Percentiles rank a stretch among this genome's conserved stretches.
phyloP scores from a whole-genome alignment of 768 basidiomycete genomes.

The Lactifluus echinatus region DNA sequence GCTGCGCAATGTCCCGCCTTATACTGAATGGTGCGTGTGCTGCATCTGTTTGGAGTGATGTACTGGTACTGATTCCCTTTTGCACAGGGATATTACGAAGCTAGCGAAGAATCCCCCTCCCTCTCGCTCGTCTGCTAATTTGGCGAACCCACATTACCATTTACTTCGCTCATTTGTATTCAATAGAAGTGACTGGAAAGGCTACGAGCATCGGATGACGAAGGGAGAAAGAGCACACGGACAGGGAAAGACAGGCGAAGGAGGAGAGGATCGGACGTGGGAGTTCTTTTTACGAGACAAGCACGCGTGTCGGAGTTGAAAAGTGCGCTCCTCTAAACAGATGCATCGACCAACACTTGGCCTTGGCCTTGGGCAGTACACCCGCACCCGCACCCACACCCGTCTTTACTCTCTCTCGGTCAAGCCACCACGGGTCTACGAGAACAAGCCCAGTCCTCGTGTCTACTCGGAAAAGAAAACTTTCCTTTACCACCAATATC shows the following conservation, averaged over 20 bases:
- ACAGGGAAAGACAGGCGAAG: constrained; percentile 57
- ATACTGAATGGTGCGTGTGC: constrained; percentile 66
- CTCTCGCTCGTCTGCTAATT: constrained; percentile 35
- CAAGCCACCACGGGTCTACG: constrained; percentile 40
- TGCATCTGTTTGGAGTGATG: neutral
- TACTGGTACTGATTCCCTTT: neutral
- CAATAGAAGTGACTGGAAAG: constrained; percentile 57
- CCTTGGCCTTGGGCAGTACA: constrained; percentile 6
- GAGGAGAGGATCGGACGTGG: constrained; percentile 81
- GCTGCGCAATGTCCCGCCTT: constrained; percentile 76
- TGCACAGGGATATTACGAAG: constrained; percentile 60
- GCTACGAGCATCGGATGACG: constrained; percentile 93
- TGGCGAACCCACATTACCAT: constrained; percentile 57
- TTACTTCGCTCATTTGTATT: constrained; percentile 78
- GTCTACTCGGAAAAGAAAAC: constrained; percentile 73
- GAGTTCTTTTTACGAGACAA: constrained; percentile 53
- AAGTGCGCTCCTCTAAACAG: neutral
- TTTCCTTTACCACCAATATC: constrained; percentile 74
- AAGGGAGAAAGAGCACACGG: constrained; percentile 72
- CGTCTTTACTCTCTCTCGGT: constrained; percentile 38
- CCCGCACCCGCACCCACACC: constrained; percentile 13
- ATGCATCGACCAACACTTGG: constrained; percentile 8
- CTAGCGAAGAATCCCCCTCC: constrained; percentile 69
- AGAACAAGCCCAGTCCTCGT: constrained; percentile 50
- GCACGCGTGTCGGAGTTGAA: constrained; percentile 1